phyloP scores from a whole-genome alignment of 2,329 filamentous ascomycete species.

The Dissoconium aciculare region DNA sequence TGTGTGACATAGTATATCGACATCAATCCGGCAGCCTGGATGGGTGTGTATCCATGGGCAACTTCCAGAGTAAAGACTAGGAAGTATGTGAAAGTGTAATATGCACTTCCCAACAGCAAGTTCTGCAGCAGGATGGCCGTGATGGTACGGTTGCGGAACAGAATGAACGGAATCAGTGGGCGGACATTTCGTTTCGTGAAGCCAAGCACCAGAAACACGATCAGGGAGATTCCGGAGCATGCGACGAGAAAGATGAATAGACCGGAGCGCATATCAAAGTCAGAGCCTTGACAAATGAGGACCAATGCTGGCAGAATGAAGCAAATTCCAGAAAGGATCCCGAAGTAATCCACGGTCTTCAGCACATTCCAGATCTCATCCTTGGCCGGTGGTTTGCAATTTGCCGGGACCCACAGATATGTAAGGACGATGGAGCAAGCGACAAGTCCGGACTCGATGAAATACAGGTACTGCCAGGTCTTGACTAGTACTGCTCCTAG shows the following conservation, averaged over 20 bases:
- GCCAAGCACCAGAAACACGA: slow-evolving; percentile 8
- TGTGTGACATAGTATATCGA: slow-evolving; percentile 13
- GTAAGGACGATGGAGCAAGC: slow-evolving; percentile 5
- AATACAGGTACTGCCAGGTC: slow-evolving; percentile 9
- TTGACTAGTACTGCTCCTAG: slow-evolving; percentile 9
- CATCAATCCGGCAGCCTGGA: slow-evolving; percentile 8
- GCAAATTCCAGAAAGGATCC: slow-evolving; percentile 9
- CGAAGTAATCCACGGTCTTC: slow-evolving; percentile 11
- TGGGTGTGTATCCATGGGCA: slow-evolving; percentile 6
- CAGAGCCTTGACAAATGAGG: slow-evolving; percentile 9
- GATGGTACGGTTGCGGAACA: slow-evolving; percentile 15
- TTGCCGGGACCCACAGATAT: slow-evolving; percentile 7
- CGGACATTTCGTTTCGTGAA: slow-evolving; percentile 6
- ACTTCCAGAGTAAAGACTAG: slow-evolving; percentile 11
- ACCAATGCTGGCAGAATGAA: slow-evolving; percentile 7
- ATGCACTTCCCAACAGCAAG: slow-evolving; percentile 12
- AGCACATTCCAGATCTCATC: slow-evolving; percentile 5
- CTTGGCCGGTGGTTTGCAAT: slow-evolving; percentile 1
- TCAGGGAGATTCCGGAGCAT: slow-evolving; percentile 4
- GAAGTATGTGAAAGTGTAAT: slow-evolving; percentile 15
- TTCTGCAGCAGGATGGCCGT: slow-evolving; percentile 12
- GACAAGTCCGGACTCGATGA: slow-evolving; percentile 5
- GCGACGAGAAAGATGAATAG: slow-evolving; percentile 7
- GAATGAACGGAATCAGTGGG: slow-evolving; percentile 13
- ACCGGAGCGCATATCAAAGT: slow-evolving; percentile 3